Base-by-base conservation (phyloP, 139 green algal genomes). In the Tetradesmus obliquus region DNA sequence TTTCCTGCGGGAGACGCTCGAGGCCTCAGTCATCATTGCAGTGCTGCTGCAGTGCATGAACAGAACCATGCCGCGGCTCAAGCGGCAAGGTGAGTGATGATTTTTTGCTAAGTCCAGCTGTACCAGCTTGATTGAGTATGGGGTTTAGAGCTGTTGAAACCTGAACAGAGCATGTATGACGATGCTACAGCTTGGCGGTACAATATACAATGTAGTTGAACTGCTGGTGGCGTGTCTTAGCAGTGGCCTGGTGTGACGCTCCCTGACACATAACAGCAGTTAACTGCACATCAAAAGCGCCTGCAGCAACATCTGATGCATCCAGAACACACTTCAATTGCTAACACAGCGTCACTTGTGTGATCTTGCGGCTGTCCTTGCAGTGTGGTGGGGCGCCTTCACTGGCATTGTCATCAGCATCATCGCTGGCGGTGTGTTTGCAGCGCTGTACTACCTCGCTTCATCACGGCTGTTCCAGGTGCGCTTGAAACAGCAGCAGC, bases 331-430 rank as follows among this genome's bases (percentile, higher is more conserved):
- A 45, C 32, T 45, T 0, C 32, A 45, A 45, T 45, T 45, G 57
- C 60, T 71, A 15, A 71, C 8, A 19, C 60, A 71, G 57, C 8
- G 57, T 7, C 57, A 9, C 57, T 66, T 76, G 66, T 24, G 66
- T 76, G 32, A 45, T 9, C 82, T 0, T 88, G 22, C 4, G 72
- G 58, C 17, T 60, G 57, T 32, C 53, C 22, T 24, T 74, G 88
- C 93, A 96, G 94, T 96, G 71, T 96, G 94, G 94, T 95, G 72
- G 79, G 94, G 94, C 2, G 94, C 94, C 2, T 92, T n/a, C n/a
- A 58, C 51, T 0, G 94, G 92, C 20, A 92, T 94, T 3, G 87
- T 32, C 1, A 9, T 94, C 53, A 93, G 86, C 66, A 93, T 95
- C 54, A 81, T 94, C 6, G 93, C 94, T 24, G 94, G 92, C 12